These are phyloP conservation scores for Gloeopeniophorella convolvens DNA, from an alignment of 768 basidiomycete genomes.

Conservation along the genomic window DNA sequence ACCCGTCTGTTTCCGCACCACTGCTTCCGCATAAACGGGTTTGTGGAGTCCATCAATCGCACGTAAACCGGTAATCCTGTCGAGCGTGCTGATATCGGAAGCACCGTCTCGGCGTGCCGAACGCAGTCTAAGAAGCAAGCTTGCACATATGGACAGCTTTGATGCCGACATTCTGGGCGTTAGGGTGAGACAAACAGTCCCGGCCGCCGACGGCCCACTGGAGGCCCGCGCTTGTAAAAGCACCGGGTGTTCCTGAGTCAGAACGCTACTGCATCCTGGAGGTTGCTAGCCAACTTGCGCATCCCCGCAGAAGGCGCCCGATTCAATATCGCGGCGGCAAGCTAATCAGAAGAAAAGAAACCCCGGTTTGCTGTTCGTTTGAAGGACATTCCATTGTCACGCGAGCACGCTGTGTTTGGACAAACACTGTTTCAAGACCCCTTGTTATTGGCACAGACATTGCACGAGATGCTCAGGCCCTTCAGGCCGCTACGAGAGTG, in stretches of 20 bases:
- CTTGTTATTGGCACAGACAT: constrained; percentile 21
- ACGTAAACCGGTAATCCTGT: no score
- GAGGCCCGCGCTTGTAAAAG: neutral
- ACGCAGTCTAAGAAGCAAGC: no score
- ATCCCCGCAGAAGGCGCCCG: neutral
- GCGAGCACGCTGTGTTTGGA: neutral
- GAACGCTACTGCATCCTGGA: constrained; percentile 12
- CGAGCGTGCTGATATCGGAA: no score
- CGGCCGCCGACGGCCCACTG: neutral
- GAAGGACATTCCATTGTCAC: no score
- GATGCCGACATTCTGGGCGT: neutral
- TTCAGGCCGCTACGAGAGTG: constrained; percentile 21
- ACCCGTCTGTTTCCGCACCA: no score
- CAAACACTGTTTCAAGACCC: constrained; percentile 19
- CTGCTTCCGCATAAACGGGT: no score
- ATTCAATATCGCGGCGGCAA: neutral
- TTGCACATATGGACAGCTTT: no score
- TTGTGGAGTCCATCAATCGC: no score
- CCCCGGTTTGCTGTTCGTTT: no score
- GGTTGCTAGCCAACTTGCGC: constrained; percentile 2
- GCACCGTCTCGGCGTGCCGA: no score
- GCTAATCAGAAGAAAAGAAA: no score
- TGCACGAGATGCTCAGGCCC: constrained; percentile 22
- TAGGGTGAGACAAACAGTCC: neutral
- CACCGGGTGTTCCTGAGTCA: constrained; percentile 2